These are phyloP conservation scores for Ceratocystis colombiana DNA, from an alignment of 2,329 filamentous ascomycete species.

Conservation along the genomic window DNA sequence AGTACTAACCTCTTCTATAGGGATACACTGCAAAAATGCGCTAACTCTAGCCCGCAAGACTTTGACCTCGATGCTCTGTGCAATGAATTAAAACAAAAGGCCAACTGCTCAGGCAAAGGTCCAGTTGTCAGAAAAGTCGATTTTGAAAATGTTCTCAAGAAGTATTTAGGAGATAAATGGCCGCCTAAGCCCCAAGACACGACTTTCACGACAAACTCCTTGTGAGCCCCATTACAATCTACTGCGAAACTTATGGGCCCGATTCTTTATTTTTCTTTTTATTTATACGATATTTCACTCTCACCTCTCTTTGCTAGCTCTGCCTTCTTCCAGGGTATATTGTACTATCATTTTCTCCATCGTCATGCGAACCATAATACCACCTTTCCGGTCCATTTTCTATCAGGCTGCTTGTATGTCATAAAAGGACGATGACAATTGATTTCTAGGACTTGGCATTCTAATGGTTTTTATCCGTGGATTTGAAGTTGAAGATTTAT, in stretches of 20 bases:
- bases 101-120: constrained; percentile 83
- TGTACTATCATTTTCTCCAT: constrained; percentile 3
- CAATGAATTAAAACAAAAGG: constrained; percentile 86
- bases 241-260: not conserved
- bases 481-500: not conserved
- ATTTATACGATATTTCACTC: not conserved
- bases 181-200: not conserved
- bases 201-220: not conserved
- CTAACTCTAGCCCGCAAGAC: constrained; percentile 78
- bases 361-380: not conserved
- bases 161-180: constrained; percentile 45
- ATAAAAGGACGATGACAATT: no score
- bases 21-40: constrained; percentile 80
- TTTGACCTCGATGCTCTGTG: constrained; percentile 91
- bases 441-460: not conserved
- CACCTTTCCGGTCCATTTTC: not conserved
- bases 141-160: constrained; percentile 67
- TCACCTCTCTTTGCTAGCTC: not conserved
- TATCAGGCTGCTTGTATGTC: no score
- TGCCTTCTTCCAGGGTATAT: no score
- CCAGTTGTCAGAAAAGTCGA: constrained; percentile 83
- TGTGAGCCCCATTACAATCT: not conserved
- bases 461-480: not conserved
- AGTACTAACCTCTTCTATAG: constrained; percentile 33
- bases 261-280: not conserved